These are phyloP conservation scores for Urostyla sp. DNA, from an alignment of 73 alveolate species.

Conservation along the genomic window DNA sequence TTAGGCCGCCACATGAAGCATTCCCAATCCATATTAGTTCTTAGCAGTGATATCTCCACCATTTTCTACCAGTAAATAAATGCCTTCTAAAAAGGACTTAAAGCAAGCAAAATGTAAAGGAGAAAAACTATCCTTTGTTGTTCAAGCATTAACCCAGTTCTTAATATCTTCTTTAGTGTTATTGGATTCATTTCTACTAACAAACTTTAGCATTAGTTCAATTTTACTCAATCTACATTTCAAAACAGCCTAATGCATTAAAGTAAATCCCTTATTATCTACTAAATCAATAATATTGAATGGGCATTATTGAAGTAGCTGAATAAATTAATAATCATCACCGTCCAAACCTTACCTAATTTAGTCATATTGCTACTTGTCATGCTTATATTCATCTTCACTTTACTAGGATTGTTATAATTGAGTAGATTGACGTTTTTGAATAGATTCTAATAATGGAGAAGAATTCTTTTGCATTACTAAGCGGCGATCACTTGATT, in stretches of 20 bases:
- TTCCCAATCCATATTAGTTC: background rate
- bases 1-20: constrained; percentile 60
- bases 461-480: too few species aligned
- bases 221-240: constrained; percentile 18
- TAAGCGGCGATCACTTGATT: too few species aligned
- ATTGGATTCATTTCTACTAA: background rate
- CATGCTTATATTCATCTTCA: too few species aligned
- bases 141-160: constrained; percentile 66
- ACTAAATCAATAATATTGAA: constrained; percentile 13
- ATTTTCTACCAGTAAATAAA: background rate
- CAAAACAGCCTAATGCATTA: constrained; percentile 25
- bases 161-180: background rate
- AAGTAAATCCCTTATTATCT: constrained; percentile 41
- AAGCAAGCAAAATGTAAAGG: constrained; percentile 47
- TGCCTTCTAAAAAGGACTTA: background rate
- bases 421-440: too few species aligned
- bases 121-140: constrained; percentile 63
- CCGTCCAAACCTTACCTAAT: too few species aligned
- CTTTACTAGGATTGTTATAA: too few species aligned
- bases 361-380: too few species aligned
- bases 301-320: too few species aligned
- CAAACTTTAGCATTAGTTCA: background rate
- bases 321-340: too few species aligned
- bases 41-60: constrained; percentile 3
- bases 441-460: too few species aligned